These are phyloP conservation scores for Neurospora crassa DNA, from an alignment of 2,329 filamentous ascomycete genomes.

Conservation along the genomic window DNA sequence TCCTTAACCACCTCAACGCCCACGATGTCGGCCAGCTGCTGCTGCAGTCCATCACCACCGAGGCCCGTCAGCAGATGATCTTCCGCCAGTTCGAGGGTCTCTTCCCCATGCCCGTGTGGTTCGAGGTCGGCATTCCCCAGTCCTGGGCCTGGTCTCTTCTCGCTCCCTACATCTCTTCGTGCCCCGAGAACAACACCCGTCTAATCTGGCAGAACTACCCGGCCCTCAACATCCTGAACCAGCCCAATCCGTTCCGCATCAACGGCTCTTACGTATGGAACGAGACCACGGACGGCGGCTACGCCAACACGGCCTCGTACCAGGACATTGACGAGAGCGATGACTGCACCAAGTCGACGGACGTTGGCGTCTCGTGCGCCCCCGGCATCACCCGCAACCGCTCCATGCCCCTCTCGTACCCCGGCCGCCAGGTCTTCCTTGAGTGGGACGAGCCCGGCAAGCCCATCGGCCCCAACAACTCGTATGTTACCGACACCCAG, in stretches of 20 bases:
- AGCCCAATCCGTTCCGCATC: slow-evolving; percentile 63
- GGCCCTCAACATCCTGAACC: slow-evolving; percentile 59
- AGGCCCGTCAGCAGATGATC: slow-evolving; percentile 74
- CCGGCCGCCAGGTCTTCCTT: slow-evolving; percentile 62
- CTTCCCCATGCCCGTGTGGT: slow-evolving; percentile 77
- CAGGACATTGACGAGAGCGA: slow-evolving; percentile 33
- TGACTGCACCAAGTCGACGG: slow-evolving; percentile 48
- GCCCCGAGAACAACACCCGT: slow-evolving; percentile 62
- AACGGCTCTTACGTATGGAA: slow-evolving; percentile 52
- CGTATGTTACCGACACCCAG: slow-evolving; percentile 57
- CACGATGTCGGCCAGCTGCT: slow-evolving; percentile 65
- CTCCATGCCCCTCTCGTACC: slow-evolving; percentile 60
- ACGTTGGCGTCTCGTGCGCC: slow-evolving; percentile 44
- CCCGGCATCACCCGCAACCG: slow-evolving; percentile 61
- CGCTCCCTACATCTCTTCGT: slow-evolving; percentile 71
- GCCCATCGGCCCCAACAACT: slow-evolving; percentile 69
- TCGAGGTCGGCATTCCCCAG: slow-evolving; percentile 69
- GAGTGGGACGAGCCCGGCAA: slow-evolving; percentile 63
- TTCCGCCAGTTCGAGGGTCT: slow-evolving; percentile 76
- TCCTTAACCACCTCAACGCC: slow-evolving; percentile 67
- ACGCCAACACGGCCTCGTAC: slow-evolving; percentile 44
- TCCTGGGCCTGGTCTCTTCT: slow-evolving; percentile 78
- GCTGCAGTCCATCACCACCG: slow-evolving; percentile 66
- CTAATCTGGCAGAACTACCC: slow-evolving; percentile 83
- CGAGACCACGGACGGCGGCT: slow-evolving; percentile 51